phyloP scores from a whole-genome alignment of 2,329 filamentous ascomycete genomes.

The Lasiodiplodia sp. region DNA sequence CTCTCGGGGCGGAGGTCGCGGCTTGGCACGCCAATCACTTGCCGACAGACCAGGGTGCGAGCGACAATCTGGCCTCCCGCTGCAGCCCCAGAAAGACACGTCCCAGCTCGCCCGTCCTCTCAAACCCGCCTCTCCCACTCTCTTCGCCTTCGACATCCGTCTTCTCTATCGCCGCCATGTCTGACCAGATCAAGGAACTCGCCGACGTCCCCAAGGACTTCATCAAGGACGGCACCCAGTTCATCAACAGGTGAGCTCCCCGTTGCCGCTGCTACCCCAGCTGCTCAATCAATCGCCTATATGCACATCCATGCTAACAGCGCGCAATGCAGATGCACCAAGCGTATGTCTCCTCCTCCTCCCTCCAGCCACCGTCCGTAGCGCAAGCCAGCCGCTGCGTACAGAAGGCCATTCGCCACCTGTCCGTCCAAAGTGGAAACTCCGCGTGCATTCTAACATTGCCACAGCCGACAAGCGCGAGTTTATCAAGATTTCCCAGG shows the following conservation, averaged over 20 bases:
- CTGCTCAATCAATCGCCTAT: not conserved
- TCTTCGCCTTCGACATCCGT: not conserved
- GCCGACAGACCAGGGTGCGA: slow-evolving; percentile 13
- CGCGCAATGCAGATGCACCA: slow-evolving; percentile 47
- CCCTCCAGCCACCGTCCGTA: too few species aligned
- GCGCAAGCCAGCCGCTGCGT: not conserved
- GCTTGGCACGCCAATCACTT: slow-evolving; percentile 27
- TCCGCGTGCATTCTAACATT: slow-evolving; percentile 5
- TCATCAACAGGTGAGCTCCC: slow-evolving; percentile 50
- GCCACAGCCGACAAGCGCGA: slow-evolving; percentile 43
- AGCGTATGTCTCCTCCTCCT: slow-evolving; percentile 47
- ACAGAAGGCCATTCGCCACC: not conserved
- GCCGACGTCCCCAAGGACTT: slow-evolving; percentile 62
- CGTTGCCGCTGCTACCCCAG: slow-evolving; percentile 2
- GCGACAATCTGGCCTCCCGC: slow-evolving; percentile 30
- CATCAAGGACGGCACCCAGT: slow-evolving; percentile 57
- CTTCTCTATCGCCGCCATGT: slow-evolving; percentile 55
- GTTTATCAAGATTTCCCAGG: slow-evolving; percentile 39
- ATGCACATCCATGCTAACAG: not conserved
- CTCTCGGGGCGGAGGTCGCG: slow-evolving; percentile 24
- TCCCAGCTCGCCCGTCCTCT: slow-evolving; percentile 20
- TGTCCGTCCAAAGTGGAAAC: not conserved
- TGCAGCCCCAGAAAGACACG: slow-evolving; percentile 25
- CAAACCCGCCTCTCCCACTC: not conserved
- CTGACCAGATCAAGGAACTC: slow-evolving; percentile 74